A percentile compares a stretch with the other conserved stretches of the same genome.
Conservation (phyloP, 306 rosid species). For the Inga laurina region DNA sequence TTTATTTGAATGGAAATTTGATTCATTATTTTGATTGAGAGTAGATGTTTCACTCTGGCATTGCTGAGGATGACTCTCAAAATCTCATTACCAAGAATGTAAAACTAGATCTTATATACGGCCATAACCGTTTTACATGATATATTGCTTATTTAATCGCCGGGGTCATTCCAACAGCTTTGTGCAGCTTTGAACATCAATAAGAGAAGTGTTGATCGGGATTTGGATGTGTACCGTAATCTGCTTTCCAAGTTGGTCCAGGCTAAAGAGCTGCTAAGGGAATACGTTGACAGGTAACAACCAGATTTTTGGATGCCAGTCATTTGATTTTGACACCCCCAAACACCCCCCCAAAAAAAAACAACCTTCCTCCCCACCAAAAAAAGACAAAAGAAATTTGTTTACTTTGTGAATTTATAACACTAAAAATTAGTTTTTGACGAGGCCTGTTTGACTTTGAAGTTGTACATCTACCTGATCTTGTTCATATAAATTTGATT, state of each 20-base stretch:
- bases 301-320: slow-evolving; percentile 10
- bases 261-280: slow-evolving; percentile 94
- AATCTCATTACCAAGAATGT: slow-evolving; percentile 4
- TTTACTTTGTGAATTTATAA: not conserved
- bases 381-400: not conserved
- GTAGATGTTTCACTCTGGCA: slow-evolving; percentile 22
- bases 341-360: too few relatives aligned
- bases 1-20: not conserved
- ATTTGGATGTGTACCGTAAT: slow-evolving; percentile 95
- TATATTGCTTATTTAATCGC: slow-evolving; percentile 19
- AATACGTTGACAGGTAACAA: slow-evolving; percentile 82
- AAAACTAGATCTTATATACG: slow-evolving; percentile 15
- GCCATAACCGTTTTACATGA: not conserved
- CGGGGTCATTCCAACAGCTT: slow-evolving; percentile 60
- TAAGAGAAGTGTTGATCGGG: slow-evolving; percentile 93
- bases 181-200: slow-evolving; percentile 72
- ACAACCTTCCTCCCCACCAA: not conserved
- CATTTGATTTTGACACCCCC: not conserved
- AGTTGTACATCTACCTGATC: slow-evolving; percentile 8
- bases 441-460: not conserved
- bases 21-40: slow-evolving; percentile 23
- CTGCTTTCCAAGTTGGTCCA: slow-evolving; percentile 95
- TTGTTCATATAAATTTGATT: slow-evolving; percentile 7
- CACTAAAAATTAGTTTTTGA: not conserved
- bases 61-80: slow-evolving; percentile 17